These are phyloP conservation scores for Tricholoma saponaceum DNA, from an alignment of 768 basidiomycete species.

Conservation along the genomic window DNA sequence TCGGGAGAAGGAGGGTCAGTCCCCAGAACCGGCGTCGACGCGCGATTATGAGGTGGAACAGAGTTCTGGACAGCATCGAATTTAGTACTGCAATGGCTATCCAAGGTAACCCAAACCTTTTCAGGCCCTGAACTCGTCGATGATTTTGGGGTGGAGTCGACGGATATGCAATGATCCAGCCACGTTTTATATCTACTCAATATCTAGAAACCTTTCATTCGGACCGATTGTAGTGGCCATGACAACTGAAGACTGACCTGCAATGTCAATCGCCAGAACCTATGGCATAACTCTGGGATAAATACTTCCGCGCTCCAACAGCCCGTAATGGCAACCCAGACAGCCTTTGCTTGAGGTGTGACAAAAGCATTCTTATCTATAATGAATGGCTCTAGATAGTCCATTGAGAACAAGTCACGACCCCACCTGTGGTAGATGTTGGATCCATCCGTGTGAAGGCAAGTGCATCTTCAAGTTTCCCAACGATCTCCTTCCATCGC, in stretches of 20 bases:
- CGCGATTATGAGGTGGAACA: slow-evolving; percentile 32
- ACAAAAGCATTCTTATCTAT: slow-evolving; percentile 38
- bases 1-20: slow-evolving; percentile 52
- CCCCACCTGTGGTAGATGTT: slow-evolving; percentile 36
- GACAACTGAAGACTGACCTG: slow-evolving; percentile 52
- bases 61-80: slow-evolving; percentile 3
- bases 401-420: background rate
- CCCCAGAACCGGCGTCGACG: slow-evolving; percentile 47
- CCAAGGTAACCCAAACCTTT: slow-evolving; percentile 15
- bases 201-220: slow-evolving; percentile 47
- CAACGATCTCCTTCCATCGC: slow-evolving; percentile 92
- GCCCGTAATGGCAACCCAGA: slow-evolving; percentile 67
- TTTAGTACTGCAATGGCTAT: background rate
- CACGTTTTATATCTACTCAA: slow-evolving; percentile 76
- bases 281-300: slow-evolving; percentile 74
- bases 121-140: slow-evolving; percentile 28
- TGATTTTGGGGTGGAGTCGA: slow-evolving; percentile 24
- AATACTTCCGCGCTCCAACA: slow-evolving; percentile 90
- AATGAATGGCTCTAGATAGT: background rate
- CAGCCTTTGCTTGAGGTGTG: slow-evolving; percentile 61
- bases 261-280: slow-evolving; percentile 89
- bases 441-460: slow-evolving; percentile 37
- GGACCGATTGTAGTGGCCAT: background rate
- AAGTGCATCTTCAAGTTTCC: slow-evolving; percentile 68
- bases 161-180: slow-evolving; percentile 57